These are phyloP conservation scores for Mucor lusitanicus DNA, from an alignment of 371 early-diverging fungal species.

Conservation along the genomic window DNA sequence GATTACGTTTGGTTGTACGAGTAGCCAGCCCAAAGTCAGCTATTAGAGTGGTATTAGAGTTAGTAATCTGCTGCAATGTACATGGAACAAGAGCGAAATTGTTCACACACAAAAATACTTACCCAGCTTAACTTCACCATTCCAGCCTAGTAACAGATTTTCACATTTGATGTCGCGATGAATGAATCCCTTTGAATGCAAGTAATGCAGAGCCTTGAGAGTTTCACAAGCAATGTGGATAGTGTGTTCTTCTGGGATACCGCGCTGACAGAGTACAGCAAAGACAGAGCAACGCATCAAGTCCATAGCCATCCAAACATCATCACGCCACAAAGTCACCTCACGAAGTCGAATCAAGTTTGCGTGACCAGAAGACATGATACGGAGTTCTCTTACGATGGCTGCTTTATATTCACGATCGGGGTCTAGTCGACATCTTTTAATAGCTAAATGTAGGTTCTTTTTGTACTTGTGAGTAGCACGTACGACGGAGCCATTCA, in stretches of 20 bases:
- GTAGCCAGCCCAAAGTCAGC: constrained; percentile 53
- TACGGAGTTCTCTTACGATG: constrained; percentile 52
- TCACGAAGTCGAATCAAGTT: constrained; percentile 52
- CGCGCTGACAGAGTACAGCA: constrained; percentile 52
- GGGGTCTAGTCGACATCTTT: constrained; percentile 52
- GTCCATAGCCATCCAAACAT: constrained; percentile 62
- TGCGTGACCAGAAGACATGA: constrained; percentile 50
- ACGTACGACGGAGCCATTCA: constrained; percentile 55
- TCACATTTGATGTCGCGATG: constrained; percentile 98
- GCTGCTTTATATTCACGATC: constrained; percentile 56
- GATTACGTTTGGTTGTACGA: constrained; percentile 54
- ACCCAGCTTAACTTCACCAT: constrained; percentile 96
- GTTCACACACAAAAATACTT: constrained; percentile 43
- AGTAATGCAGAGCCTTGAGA: constrained; percentile 80
- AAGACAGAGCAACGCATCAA: constrained; percentile 52
- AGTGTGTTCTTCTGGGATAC: constrained; percentile 54
- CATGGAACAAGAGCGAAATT: neutral
- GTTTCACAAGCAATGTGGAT: constrained; percentile 51
- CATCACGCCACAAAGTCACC: constrained; percentile 53
- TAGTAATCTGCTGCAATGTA: neutral
- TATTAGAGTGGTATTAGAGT: constrained; percentile 4
- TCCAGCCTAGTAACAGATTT: constrained; percentile 92
- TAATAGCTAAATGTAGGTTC: constrained; percentile 50
- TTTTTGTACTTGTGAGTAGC: constrained; percentile 49
- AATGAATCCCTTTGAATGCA: constrained; percentile 95